Conservation (phyloP, 202 grass and related monocot species). For the Carex arenaria region DNA sequence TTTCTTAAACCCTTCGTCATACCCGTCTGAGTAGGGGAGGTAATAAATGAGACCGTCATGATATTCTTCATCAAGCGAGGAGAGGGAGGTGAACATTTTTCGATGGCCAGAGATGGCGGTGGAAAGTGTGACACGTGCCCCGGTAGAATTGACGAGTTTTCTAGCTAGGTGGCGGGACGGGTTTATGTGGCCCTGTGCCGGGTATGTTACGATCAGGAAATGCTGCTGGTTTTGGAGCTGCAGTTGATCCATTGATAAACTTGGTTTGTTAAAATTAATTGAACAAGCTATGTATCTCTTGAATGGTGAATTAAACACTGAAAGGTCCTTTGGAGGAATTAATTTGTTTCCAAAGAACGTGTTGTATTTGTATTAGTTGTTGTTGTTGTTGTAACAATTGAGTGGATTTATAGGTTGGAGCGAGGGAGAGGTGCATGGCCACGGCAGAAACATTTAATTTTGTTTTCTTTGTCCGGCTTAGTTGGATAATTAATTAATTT, state of each 20-base stretch:
- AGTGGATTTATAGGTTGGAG: conserved; percentile 12
- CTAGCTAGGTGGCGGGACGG: conserved; percentile 52
- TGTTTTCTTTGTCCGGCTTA: not conserved
- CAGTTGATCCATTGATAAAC: not conserved
- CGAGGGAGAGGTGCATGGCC: not conserved
- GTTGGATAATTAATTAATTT: not conserved
- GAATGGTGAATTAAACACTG: not conserved
- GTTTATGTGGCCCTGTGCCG: conserved; percentile 58
- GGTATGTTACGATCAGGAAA: conserved; percentile 55
- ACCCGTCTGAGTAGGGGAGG: conserved; percentile 63
- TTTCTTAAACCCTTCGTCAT: conserved; percentile 54
- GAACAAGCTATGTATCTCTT: not conserved
- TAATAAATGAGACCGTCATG: conserved; percentile 12
- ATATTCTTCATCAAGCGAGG: not conserved
- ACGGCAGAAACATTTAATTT: not conserved
- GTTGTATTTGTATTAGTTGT: not conserved
- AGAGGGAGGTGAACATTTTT: conserved; percentile 40
- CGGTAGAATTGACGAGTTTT: conserved; percentile 21
- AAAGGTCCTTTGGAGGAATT: not conserved
- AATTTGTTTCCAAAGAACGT: not conserved
- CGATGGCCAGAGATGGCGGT: conserved; percentile 44
- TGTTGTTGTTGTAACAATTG: not conserved
- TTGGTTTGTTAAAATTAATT: not conserved
- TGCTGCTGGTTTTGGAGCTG: conserved; percentile 26
- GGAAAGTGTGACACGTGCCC: conserved; percentile 46